Evolutionary conservation across 2,329 filamentous ascomycete species (phyloP).

Genomic region (Parastagonospora nodorum): DNA sequence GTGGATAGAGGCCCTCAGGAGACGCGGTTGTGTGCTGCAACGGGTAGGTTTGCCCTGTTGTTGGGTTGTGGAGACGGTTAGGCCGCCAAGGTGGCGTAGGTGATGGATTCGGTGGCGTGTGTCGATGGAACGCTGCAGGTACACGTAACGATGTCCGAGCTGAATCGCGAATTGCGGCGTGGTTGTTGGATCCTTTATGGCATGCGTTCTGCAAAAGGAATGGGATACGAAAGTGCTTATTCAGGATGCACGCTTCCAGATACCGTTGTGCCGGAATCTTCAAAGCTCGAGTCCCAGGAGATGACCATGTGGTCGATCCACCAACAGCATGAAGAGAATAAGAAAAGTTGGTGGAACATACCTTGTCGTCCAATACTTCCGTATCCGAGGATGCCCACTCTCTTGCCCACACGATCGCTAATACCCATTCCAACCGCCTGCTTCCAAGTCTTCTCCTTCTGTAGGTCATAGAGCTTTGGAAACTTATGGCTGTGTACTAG

Average conservation of each 20-base stretch:
- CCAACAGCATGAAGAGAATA: too few relatives aligned
- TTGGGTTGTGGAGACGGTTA: not conserved
- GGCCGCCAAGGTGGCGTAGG: slow-evolving; percentile 1
- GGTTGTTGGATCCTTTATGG: not conserved
- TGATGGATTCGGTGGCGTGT: not conserved
- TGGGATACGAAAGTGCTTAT: not conserved
- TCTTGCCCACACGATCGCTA: slow-evolving; percentile 62
- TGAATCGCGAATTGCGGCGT: not conserved
- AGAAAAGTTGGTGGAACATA: slow-evolving; percentile 30
- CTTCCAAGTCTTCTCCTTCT: slow-evolving; percentile 62
- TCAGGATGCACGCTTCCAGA: too few relatives aligned
- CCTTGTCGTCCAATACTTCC: slow-evolving; percentile 67
- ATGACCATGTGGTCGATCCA: too few relatives aligned
- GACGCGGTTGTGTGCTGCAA: not conserved
- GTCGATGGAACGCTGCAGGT: not conserved
- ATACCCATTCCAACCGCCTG: slow-evolving; percentile 43
- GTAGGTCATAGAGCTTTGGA: slow-evolving; percentile 59
- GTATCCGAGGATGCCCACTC: slow-evolving; percentile 66
- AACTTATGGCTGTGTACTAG: slow-evolving; percentile 63
- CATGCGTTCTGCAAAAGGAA: not conserved
- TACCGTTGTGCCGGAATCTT: too few relatives aligned
- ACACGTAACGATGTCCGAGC: not conserved
- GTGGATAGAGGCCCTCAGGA: not conserved
- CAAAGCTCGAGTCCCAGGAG: too few relatives aligned
- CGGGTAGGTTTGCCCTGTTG: not conserved